Conservation (phyloP, 2,329 filamentous ascomycete species). For the Gyromitra esculenta region DNA sequence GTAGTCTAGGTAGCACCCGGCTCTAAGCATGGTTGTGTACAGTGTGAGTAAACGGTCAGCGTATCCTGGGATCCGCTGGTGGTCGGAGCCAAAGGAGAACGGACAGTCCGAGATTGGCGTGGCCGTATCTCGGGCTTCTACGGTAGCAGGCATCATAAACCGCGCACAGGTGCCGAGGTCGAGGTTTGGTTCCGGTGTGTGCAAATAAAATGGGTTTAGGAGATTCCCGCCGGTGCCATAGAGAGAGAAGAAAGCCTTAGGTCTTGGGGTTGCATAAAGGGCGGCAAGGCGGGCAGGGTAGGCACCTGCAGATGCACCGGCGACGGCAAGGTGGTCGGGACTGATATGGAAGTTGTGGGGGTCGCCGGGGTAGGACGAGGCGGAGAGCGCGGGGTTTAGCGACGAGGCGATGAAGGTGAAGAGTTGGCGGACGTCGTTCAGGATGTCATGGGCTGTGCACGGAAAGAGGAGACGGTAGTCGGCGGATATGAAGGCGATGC, state of each 20-base stretch:
- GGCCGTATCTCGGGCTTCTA: conserved; percentile 44
- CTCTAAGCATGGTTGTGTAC: conserved; percentile 29
- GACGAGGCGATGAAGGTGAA: conserved; percentile 40
- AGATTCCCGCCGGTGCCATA: conserved; percentile 49
- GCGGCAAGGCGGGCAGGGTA: conserved; percentile 48
- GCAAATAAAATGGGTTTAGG: conserved; percentile 40
- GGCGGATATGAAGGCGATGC: conserved; percentile 50
- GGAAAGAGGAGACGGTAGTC: conserved; percentile 51
- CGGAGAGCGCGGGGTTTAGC: conserved; percentile 42
- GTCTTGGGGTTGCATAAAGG: conserved; percentile 38
- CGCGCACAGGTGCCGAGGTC: conserved; percentile 44
- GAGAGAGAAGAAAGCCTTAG: conserved; percentile 47
- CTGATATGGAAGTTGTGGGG: conserved; percentile 44
- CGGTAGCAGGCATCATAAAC: conserved; percentile 37
- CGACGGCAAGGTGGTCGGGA: conserved; percentile 43
- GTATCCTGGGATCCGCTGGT: conserved; percentile 45
- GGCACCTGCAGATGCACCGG: conserved; percentile 47
- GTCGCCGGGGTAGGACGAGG: conserved; percentile 44
- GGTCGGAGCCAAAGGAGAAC: conserved; percentile 21
- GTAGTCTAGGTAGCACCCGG: conserved; percentile 43
- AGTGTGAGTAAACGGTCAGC: conserved; percentile 37
- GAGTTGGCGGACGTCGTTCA: conserved; percentile 40
- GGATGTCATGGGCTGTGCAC: conserved; percentile 49
- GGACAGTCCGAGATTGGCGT: conserved; percentile 39
- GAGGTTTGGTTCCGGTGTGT: conserved; percentile 27